phyloP scores from a whole-genome alignment of 148 eudicot species.

The Amaranthus cruentus region DNA sequence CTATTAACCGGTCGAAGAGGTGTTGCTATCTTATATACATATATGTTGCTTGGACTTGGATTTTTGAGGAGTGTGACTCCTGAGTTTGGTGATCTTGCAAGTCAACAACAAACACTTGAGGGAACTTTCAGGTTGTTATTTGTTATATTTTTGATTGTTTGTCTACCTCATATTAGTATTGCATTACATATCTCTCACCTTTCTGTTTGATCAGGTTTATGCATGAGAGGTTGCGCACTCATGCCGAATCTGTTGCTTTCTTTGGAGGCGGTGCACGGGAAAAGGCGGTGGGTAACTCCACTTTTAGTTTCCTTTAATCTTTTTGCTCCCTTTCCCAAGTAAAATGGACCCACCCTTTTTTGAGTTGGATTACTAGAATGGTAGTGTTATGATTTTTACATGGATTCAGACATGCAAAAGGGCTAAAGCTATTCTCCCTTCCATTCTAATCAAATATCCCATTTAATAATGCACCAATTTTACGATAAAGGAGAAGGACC shows the following conservation, averaged over 20 bases:
- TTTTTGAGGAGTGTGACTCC: conserved; percentile 87
- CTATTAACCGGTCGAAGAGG: conserved; percentile 86
- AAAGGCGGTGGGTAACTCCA: conserved; percentile 56
- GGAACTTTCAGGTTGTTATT: conserved; percentile 80
- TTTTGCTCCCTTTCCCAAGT: background rate
- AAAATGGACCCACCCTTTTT: too few relatives aligned
- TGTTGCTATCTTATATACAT: conserved; percentile 79
- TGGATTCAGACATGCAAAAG: background rate
- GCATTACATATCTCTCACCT: conserved; percentile 4
- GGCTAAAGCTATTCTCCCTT: too few relatives aligned
- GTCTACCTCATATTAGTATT: conserved; percentile 5
- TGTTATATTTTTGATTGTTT: background rate
- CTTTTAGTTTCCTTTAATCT: background rate
- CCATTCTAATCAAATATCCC: too few relatives aligned
- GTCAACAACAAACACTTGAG: conserved; percentile 85
- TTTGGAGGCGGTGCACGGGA: conserved; percentile 97
- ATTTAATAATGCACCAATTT: too few relatives aligned
- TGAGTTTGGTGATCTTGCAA: conserved; percentile 86
- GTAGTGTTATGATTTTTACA: background rate
- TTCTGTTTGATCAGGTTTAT: conserved; percentile 53
- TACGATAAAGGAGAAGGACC: too few relatives aligned
- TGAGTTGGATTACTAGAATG: background rate
- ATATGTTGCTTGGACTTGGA: conserved; percentile 94
- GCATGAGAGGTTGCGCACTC: conserved; percentile 96
- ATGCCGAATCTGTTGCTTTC: conserved; percentile 97